Evolutionary conservation across 2,329 filamentous ascomycete genomes (phyloP), one percentile per base, ranked within the genome.

Genomic region (Cercospora janseana): DNA sequence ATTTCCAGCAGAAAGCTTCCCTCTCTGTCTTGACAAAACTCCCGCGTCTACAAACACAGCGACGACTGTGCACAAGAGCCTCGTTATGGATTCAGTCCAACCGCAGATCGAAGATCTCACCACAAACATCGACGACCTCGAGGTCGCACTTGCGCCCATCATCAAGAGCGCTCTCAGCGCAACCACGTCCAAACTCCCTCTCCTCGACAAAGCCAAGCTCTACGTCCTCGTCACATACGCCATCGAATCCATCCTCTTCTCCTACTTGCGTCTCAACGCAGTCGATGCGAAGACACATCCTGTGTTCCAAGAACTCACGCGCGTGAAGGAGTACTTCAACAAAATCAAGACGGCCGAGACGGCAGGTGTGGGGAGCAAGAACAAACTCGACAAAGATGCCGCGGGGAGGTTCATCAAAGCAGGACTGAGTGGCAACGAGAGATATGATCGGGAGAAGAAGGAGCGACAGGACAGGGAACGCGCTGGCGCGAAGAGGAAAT

Each of bases 191-290:
- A 89, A 89, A 66, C 77, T 97, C 21, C 91, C 92, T 1, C 78
- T 97, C n/a, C 78, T 98, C 54, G 92, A 97, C 75, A 91, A 89
- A 73, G 90, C 93, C 6, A 96, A 97, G 72, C 82, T 96, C 52
- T 89, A 94, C 66, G 85, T 93, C n/a, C 77, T 95, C 15, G 78
- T 85, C 44, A 86, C 89, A 13, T 98, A 97, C 69, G 81, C 91
- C 0, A 85, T 98, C 56, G 92, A 97, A 65, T 94, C 91, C 0
- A 75, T 95, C 7, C 74, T 98, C 6, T 97, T 95, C 70, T 88
- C 86, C 45, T 85, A 87, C 55, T 76, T 98, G 16, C 83, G 85
- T 55, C 79, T 96, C 6, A 84, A 89, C 60, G 89, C 87, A 50
- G 78, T 85, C 23, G 81, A 95, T 64, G 85, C 87, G n/a, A 89